These are phyloP conservation scores for Rhizopogon roseolus DNA, from an alignment of 768 basidiomycete genomes.

Conservation along the genomic window DNA sequence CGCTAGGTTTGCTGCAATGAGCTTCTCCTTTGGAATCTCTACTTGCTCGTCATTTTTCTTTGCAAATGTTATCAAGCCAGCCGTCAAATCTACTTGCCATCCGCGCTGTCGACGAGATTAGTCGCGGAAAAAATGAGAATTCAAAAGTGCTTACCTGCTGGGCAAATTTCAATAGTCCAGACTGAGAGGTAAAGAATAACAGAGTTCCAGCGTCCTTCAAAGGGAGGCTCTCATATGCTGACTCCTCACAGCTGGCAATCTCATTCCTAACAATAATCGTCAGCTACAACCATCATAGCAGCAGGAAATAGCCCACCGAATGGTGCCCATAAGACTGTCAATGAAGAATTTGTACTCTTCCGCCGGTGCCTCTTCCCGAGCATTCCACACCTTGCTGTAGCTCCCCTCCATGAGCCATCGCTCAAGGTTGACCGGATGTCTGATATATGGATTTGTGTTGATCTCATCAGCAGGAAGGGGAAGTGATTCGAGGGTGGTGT, in stretches of 20 bases:
- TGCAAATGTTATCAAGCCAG: constrained; percentile 69
- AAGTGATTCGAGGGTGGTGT: constrained; percentile 91
- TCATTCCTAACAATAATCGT: constrained; percentile 60
- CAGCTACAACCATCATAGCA: constrained; percentile 1
- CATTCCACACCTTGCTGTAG: constrained; percentile 97
- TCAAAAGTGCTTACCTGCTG: constrained; percentile 50
- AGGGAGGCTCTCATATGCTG: constrained; percentile 88
- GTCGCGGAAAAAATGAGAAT: background rate
- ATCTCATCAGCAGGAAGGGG: constrained; percentile 65
- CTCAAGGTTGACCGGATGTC: constrained; percentile 88
- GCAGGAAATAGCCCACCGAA: constrained; percentile 51
- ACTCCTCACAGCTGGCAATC: constrained; percentile 95
- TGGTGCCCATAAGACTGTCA: constrained; percentile 90
- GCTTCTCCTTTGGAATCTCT: constrained; percentile 82
- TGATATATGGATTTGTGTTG: constrained; percentile 65
- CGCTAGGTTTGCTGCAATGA: constrained; percentile 70
- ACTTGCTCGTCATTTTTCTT: constrained; percentile 76
- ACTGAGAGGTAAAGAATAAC: constrained; percentile 83
- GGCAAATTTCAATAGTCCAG: constrained; percentile 81
- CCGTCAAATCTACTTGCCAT: constrained; percentile 77
- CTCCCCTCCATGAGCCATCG: constrained; percentile 98
- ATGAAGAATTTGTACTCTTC: constrained; percentile 96
- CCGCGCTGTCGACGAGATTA: constrained; percentile 50
- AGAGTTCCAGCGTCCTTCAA: constrained; percentile 86
- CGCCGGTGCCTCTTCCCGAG: constrained; percentile 85